Evolutionary conservation across 768 basidiomycete species (phyloP), one percentile per base, ranked within the genome.

Genomic region (Mycena rosella): DNA sequence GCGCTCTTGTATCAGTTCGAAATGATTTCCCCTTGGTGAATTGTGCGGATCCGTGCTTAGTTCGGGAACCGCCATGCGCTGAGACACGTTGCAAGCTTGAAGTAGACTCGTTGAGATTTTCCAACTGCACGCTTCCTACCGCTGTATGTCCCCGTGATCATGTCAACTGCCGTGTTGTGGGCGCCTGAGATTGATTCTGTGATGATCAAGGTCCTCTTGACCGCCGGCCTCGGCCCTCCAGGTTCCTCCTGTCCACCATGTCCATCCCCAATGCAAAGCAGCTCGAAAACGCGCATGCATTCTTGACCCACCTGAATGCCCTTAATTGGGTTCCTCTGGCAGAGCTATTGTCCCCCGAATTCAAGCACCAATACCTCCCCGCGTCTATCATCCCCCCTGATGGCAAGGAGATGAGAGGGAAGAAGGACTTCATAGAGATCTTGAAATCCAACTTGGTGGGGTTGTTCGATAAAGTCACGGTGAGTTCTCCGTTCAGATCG

Each of bases 261-360:
- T 48, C 59, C 53, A 14, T 5, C 26, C n/a, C 40, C 26, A 22
- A 47, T 45, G 10, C 58, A 13, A 47, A 56, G 29, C 67, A 68
- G 44, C 67, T 68, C 56, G 61, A 62, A n/a, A 42, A 42, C 34
- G 67, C 67, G 5, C 51, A 63, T 30, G 67, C 67, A 22, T 44
- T 68, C 44, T 27, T 68, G 20, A 44, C 14, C 17, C 49, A 59
- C 53, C 49, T 68, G 29, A 68, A 68, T 26, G 61, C 56, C 2
- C 62, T 53, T 18, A 57, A 68, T 29, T 68, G 38, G 40, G 60
- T 20, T 5, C 8, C 60, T 15, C 34, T 68, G 14, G 61, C 24
- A 36, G 67, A 48, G 14, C 61, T 68, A 44, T 1, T 68, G 17
- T 44, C 56, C 3, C 56, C 55, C n/a, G 56, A 63, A 29, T 63